Conservation (phyloP, 2,329 filamentous ascomycete species). For the Allantophomopsis lycopodina region DNA sequence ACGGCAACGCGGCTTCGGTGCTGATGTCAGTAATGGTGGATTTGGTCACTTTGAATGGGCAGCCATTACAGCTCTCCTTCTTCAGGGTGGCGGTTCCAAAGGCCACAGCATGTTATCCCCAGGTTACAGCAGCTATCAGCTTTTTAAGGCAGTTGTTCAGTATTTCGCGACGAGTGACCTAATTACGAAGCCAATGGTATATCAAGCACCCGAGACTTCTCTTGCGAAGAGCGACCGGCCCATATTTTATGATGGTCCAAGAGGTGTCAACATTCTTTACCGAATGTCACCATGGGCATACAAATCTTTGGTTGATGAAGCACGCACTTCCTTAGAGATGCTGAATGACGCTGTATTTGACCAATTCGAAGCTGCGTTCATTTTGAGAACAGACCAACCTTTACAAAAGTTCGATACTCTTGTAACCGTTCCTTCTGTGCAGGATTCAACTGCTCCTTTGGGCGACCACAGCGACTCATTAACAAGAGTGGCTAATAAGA, state of each 20-base stretch:
- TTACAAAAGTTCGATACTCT: slow-evolving; percentile 41
- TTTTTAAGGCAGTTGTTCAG: slow-evolving; percentile 91
- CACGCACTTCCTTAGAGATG: slow-evolving; percentile 58
- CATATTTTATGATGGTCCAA: slow-evolving; percentile 62
- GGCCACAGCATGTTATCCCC: slow-evolving; percentile 60
- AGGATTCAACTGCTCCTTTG: background rate
- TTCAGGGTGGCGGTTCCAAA: slow-evolving; percentile 63
- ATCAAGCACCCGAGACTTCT: slow-evolving; percentile 28
- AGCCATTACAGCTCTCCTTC: slow-evolving; percentile 61
- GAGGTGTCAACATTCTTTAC: slow-evolving; percentile 70
- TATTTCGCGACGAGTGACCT: slow-evolving; percentile 68
- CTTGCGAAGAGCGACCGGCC: slow-evolving; percentile 37
- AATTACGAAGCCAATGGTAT: slow-evolving; percentile 45
- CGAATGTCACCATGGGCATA: slow-evolving; percentile 89
- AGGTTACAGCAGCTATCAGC: slow-evolving; percentile 78
- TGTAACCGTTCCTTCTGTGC: slow-evolving; percentile 13
- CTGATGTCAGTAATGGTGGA: slow-evolving; percentile 58
- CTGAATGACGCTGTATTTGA: slow-evolving; percentile 62
- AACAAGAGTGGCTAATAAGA: slow-evolving; percentile 30
- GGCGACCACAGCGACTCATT: slow-evolving; percentile 13
- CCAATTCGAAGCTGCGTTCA: slow-evolving; percentile 78
- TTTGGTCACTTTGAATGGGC: slow-evolving; percentile 94
- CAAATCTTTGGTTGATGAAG: slow-evolving; percentile 56
- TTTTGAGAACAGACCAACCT: slow-evolving; percentile 41
- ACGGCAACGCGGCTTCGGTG: slow-evolving; percentile 68